Base-by-base conservation (phyloP, 2,329 filamentous ascomycete genomes). In the Aureobasidium sp. region DNA sequence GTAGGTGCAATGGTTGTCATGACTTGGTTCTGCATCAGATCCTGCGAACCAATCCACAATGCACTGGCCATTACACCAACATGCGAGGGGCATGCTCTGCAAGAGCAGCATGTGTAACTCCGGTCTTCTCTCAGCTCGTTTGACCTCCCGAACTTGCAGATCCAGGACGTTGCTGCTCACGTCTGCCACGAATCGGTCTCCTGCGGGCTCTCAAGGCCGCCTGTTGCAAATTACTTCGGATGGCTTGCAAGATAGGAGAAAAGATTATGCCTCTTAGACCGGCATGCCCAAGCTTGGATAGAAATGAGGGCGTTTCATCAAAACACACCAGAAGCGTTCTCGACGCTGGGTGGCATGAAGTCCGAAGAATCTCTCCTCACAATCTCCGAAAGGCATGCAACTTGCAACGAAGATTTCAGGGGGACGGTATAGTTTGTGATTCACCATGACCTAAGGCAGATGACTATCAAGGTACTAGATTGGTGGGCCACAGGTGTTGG, bases 301-400 rank as follows among this genome's bases (percentile, higher is more conserved):
- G 3, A 22, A 22, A 19, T 31, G 37, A 42, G 39, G 37, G 35
- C 52, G 27, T 29, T 35, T 12, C 24, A 14, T 45, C 22, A 29
- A 45, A 29, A 48, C 45, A 48, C 29, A 57, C 11, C 27, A 44
- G 31, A 57, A 22, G 39, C 27, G 17, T 39, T 33, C 5, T 57
- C 35, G 6, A 54, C 22, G 35, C 35, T 31, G 27, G 1, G 4
- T 5, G 22, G 17, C 19, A 19, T 15, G 35, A 58, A 39, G 40
- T 47, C 54, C 54, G 40, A 39, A 39, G n/a, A 58, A 29, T 58
- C 19, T 48, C 54, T 58, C 54, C 54, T 58, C 54, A 48, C 31
- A 58, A 58, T 58, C 33, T 58, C 54, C 54, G 54, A 29, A 58
- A 19, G 53, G 29, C 27, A 22, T 17, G 17, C 6, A 7, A 35